A percentile compares a stretch with the other conserved stretches of the same genome.
These are phyloP conservation scores for Pseudogymnoascus sp. DNA, from an alignment of 2,329 filamentous ascomycete genomes.

Conservation along the genomic window DNA sequence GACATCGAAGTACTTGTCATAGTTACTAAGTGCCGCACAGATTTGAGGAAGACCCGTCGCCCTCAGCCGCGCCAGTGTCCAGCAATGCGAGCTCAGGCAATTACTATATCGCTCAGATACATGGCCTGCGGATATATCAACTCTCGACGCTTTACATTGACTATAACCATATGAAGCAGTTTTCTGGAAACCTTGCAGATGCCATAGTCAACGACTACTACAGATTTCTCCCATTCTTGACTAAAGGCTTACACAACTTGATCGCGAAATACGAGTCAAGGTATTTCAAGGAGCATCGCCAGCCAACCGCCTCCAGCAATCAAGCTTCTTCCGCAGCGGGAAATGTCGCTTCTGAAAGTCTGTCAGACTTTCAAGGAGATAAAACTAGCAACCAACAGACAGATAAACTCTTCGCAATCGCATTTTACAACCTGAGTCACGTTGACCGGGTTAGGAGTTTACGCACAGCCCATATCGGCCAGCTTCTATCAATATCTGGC, in stretches of 20 bases:
- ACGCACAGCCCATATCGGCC: slow-evolving; percentile 82
- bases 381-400: slow-evolving; percentile 90
- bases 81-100: slow-evolving; percentile 63
- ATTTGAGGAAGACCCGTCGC: slow-evolving; percentile 60
- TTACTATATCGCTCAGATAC: slow-evolving; percentile 77
- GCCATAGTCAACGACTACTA: slow-evolving; percentile 90
- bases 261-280: slow-evolving; percentile 90
- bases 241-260: slow-evolving; percentile 79
- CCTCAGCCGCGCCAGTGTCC: slow-evolving; percentile 55
- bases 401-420: slow-evolving; percentile 81
- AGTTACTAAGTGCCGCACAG: slow-evolving; percentile 28
- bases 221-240: slow-evolving; percentile 87
- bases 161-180: slow-evolving; percentile 72
- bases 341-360: slow-evolving; percentile 52
- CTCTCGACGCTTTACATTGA: slow-evolving; percentile 85
- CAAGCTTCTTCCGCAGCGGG: slow-evolving; percentile 60
- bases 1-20: neutral
- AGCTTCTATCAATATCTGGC: slow-evolving; percentile 89
- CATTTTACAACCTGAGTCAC: slow-evolving; percentile 64
- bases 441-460: slow-evolving; percentile 37
- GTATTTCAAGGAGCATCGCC: slow-evolving; percentile 88
- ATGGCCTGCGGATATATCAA: slow-evolving; percentile 62
- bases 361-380: slow-evolving; percentile 55
- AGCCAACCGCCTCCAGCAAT: slow-evolving; percentile 68
- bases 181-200: slow-evolving; percentile 72